Base-by-base conservation (phyloP, 768 basidiomycete genomes). In the Lactarius psammicola region DNA sequence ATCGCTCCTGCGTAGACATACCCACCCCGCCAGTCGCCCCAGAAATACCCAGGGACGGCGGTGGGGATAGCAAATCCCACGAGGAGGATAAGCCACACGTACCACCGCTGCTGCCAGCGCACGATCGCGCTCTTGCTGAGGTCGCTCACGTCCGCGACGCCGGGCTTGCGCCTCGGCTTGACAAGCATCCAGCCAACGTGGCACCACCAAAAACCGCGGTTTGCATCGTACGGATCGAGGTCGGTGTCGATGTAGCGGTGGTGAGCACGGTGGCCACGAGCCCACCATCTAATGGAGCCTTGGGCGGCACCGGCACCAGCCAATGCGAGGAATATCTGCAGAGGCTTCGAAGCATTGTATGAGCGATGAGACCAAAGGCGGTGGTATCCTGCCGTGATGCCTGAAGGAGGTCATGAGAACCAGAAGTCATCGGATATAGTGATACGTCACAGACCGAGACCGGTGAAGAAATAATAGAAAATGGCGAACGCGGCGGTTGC, bases 201-300 rank as follows among this genome's bases (percentile, higher is more conserved):
- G 0, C 90, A 88, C 81, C 85, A 92, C 73, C 85, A 84, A 72
- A 95, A 85, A 60, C 95, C 95, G 72, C 89, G 87, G 77, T 92
- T 88, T 6, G 94, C 93, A 66, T 91, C 89, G 79, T 95, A 97
- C 1, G 94, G 95, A 77, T 96, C 94, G 67, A 97, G 88, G 68
- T 94, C 92, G 74, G 94, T 96, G 78, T 96, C 95, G 72, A 95
- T 96, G 80, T 97, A 95, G 55, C 94, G 86, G 75, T 95, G 94
- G 76, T 95, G 94, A 5, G 95, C 95, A 65, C 96, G 90, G 81
- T 98, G 95, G 55, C 94, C 95, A 56, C 95, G 85, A 31, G 89
- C 89, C 96, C 96, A 98, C 96, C 95, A 98, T 76, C 92, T 90
- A 79, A 98, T 95, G 26, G 95, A 96, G 11, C 95, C 95, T 74